These are phyloP conservation scores for Solioccasus polychromus DNA, from an alignment of 768 basidiomycete species.

Conservation along the genomic window DNA sequence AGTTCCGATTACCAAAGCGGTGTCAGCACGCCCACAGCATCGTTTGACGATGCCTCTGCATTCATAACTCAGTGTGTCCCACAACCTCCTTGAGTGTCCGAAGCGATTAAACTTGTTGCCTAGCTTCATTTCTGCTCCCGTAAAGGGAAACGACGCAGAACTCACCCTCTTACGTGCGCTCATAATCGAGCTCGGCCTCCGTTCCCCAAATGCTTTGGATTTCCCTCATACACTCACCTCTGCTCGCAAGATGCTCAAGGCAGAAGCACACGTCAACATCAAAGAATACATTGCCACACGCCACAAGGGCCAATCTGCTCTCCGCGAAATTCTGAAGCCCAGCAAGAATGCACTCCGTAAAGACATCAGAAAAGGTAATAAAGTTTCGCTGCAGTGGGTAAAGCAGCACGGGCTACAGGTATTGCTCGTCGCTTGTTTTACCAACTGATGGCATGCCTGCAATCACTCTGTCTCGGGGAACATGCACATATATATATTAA, in stretches of 20 bases:
- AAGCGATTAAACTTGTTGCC: not conserved
- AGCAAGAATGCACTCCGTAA: constrained; percentile 59
- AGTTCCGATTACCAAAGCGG: constrained; percentile 11
- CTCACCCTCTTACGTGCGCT: constrained; percentile 70
- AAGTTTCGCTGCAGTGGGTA: constrained; percentile 51
- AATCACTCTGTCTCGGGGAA: too few relatives aligned
- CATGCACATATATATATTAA: not conserved
- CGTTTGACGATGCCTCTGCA: constrained; percentile 25
- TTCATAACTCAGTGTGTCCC: constrained; percentile 27
- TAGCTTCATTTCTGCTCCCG: constrained; percentile 25
- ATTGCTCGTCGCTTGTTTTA: constrained; percentile 53
- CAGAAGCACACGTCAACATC: constrained; percentile 67
- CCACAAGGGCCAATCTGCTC: constrained; percentile 56
- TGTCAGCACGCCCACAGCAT: constrained; percentile 9
- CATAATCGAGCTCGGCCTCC: constrained; percentile 73
- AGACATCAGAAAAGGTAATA: constrained; percentile 51
- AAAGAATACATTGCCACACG: constrained; percentile 70
- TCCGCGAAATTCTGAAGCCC: constrained; percentile 60
- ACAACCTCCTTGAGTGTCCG: not conserved
- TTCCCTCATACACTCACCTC: constrained; percentile 61
- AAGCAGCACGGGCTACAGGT: constrained; percentile 63
- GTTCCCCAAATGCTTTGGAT: constrained; percentile 37
- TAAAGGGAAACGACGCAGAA: constrained; percentile 22
- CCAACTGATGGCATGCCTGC: too few relatives aligned
- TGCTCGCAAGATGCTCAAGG: constrained; percentile 66